Conservation (phyloP, 305 asterid species). For the Fraxinus greggii region DNA sequence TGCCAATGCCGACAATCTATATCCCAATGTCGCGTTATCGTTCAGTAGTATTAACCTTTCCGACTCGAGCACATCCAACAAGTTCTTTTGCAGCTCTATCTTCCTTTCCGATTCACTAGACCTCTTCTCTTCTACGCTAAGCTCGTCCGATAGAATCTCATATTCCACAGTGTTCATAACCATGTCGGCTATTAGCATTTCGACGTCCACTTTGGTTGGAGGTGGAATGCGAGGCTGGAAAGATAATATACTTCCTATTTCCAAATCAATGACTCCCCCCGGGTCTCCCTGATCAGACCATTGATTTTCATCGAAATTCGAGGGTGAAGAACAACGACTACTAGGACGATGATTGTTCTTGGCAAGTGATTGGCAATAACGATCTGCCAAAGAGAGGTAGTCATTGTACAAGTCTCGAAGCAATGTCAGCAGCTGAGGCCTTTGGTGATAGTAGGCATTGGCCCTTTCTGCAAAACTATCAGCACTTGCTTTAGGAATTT, state of each 20-base stretch:
- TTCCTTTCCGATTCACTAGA: conserved; percentile 61
- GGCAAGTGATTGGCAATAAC: conserved; percentile 75
- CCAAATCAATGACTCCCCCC: conserved; percentile 58
- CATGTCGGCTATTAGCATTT: conserved; percentile 61
- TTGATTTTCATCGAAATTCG: conserved; percentile 30
- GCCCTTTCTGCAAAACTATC: conserved; percentile 77
- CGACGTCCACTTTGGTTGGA: conserved; percentile 38
- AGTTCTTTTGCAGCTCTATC: conserved; percentile 75
- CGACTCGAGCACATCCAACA: conserved; percentile 70
- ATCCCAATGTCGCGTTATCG: conserved; percentile 60
- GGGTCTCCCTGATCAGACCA: conserved; percentile 37
- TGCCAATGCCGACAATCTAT: conserved; percentile 48
- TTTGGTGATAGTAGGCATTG: conserved; percentile 69
- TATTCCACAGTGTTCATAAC: conserved; percentile 68
- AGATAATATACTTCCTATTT: conserved; percentile 62
- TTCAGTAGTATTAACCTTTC: conserved; percentile 67
- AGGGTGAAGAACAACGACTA: conserved; percentile 44
- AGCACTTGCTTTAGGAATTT: conserved; percentile 32
- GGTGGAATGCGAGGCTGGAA: conserved; percentile 40
- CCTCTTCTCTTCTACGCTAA: conserved; percentile 46
- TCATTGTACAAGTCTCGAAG: conserved; percentile 77
- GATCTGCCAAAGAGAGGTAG: conserved; percentile 80
- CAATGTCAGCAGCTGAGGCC: conserved; percentile 71
- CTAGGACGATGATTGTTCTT: conserved; percentile 44
- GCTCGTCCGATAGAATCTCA: conserved; percentile 57